A percentile compares a stretch with the other conserved stretches of the same genome.
Conservation (phyloP, 2,329 filamentous ascomycete genomes). For the Arthroderma uncinatum region DNA sequence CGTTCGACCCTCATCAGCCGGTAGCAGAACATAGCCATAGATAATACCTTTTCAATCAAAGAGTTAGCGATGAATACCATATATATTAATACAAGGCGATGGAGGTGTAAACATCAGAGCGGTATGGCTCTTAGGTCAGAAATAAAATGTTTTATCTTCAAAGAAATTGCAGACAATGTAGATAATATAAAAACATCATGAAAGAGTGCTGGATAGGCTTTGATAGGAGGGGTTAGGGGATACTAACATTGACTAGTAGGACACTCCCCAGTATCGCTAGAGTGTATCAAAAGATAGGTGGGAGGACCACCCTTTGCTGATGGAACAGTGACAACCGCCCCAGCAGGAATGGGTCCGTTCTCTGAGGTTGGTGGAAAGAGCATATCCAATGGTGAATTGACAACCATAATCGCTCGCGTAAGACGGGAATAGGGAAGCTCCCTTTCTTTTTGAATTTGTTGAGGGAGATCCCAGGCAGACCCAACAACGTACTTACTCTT, state of each 20-base stretch:
- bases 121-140: background rate
- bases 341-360: slow-evolving; percentile 63
- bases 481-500: slow-evolving; percentile 29
- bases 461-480: slow-evolving; percentile 29
- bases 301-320: slow-evolving; percentile 33
- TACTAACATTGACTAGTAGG: slow-evolving; percentile 80
- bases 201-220: slow-evolving; percentile 26
- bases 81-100: background rate
- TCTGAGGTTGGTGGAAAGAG: slow-evolving; percentile 65
- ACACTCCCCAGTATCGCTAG: slow-evolving; percentile 86
- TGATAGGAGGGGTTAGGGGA: slow-evolving; percentile 12
- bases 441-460: slow-evolving; percentile 10
- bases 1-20: slow-evolving; percentile 28
- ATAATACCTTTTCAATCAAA: slow-evolving; percentile 41
- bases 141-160: slow-evolving; percentile 57
- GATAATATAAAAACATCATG: slow-evolving; percentile 92
- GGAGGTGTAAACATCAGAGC: background rate
- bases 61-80: slow-evolving; percentile 13
- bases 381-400: slow-evolving; percentile 52
- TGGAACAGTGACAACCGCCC: slow-evolving; percentile 40
- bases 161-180: slow-evolving; percentile 96
- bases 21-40: slow-evolving; percentile 41
- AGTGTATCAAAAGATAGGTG: slow-evolving; percentile 59
- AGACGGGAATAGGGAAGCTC: slow-evolving; percentile 28
- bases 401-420: slow-evolving; percentile 55